Conservation (phyloP, 768 basidiomycete species). For the Psilocybe azurescens region DNA sequence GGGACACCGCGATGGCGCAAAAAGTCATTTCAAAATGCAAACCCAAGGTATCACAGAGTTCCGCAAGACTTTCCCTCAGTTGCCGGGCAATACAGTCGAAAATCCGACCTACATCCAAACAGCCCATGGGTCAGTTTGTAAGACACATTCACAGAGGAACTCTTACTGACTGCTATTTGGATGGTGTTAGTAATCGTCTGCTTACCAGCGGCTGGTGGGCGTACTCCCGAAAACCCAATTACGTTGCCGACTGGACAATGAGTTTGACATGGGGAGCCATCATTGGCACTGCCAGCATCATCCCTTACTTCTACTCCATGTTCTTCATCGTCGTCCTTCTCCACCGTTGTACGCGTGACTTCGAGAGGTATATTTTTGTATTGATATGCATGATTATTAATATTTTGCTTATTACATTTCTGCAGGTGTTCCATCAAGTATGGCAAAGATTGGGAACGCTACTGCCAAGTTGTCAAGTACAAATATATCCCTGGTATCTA, state of each 20-base stretch:
- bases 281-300: slow-evolving; percentile 76
- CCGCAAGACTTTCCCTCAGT: slow-evolving; percentile 93
- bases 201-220: slow-evolving; percentile 95
- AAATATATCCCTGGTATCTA: slow-evolving; percentile 91
- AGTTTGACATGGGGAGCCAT: slow-evolving; percentile 84
- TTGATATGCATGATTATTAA: not conserved
- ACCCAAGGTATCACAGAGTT: slow-evolving; percentile 85
- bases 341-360: slow-evolving; percentile 92
- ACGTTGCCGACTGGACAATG: slow-evolving; percentile 92
- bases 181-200: slow-evolving; percentile 73
- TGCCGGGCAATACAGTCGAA: slow-evolving; percentile 80
- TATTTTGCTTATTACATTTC: not conserved
- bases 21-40: slow-evolving; percentile 98
- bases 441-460: slow-evolving; percentile 93
- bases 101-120: slow-evolving; percentile 95
- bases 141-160: not conserved
- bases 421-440: slow-evolving; percentile 85
- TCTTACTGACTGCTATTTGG: slow-evolving; percentile 1
- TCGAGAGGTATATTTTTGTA: slow-evolving; percentile 69
- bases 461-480: slow-evolving; percentile 86
- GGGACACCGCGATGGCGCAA: slow-evolving; percentile 95
- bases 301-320: slow-evolving; percentile 96
- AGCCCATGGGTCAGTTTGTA: slow-evolving; percentile 73
- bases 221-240: slow-evolving; percentile 95
- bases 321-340: slow-evolving; percentile 95